Evolutionary conservation across 1,284 basidiomycete genomes (phyloP), one percentile per base, ranked within the genome.

Genomic region (Moesziomyces antarcticus): DNA sequence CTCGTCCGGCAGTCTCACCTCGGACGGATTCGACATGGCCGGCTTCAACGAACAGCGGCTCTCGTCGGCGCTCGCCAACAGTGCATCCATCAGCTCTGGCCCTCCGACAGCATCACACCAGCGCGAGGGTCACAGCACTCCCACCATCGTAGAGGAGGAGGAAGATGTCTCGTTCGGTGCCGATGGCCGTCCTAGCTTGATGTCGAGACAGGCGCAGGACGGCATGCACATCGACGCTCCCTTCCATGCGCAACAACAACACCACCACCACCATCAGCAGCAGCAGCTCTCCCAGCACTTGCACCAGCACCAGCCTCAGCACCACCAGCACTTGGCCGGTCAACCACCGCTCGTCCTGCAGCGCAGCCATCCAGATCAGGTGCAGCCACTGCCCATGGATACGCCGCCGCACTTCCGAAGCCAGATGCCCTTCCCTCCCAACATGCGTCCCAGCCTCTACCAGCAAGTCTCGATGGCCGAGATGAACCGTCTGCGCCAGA

Each of bases 61-160:
- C 16, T 74, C 75, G 14, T 64, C 69, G n/a, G 73, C 70, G n/a
- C 44, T 78, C n/a, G 75, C 75, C n/a, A 56, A 52, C 21, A 67
- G 67, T 45, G 75, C 75, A 0, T 68, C 67, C 14, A 75, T 78
- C 50, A 73, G 73, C 46, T 52, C 69, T 0, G 57, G 50, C 6
- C 55, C 56, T 13, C 42, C 65, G 9, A 46, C 53, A 8, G 40
- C 40, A n/a, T 49, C 53, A 14, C 56, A 57, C 43, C 56, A 51
- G 24, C 67, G 62, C 43, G 75, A 72, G 20, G 78, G 76, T 37
- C 68, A 77, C 54, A 73, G 64, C 45, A 80, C 78, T 7, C 78
- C 78, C 10, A 81, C 79, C 13, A 81, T 81, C 25, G 57, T 81
- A 37, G 79, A 81, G 46, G 79, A 81, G 54, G 79, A 79, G 44